Percentiles rank a stretch among this genome's conserved stretches.
phyloP scores from a whole-genome alignment of 179 eudicot genomes.

The Silene vulgaris region DNA sequence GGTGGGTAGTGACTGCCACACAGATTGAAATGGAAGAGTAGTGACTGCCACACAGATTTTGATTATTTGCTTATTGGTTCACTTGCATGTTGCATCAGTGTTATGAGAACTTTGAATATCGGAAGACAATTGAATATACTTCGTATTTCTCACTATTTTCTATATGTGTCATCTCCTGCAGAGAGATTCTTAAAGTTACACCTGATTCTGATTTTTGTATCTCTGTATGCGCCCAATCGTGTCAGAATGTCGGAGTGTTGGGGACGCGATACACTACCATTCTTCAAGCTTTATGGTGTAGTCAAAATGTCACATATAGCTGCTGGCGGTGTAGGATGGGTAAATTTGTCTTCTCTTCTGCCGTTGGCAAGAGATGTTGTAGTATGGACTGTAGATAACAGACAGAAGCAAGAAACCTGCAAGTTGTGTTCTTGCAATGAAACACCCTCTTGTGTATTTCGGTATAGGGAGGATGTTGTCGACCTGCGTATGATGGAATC shows the following conservation, averaged over 20 bases:
- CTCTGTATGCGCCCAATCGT: too few species aligned
- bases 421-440: constrained; percentile 42
- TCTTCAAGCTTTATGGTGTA: too few species aligned
- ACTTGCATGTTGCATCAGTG: neutral
- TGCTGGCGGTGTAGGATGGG: neutral
- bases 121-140: neutral
- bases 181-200: too few species aligned
- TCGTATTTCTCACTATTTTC: neutral
- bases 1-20: too few species aligned
- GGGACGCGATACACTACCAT: too few species aligned
- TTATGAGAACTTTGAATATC: neutral
- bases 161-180: too few species aligned
- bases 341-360: too few species aligned
- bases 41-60: too few species aligned
- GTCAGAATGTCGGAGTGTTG: too few species aligned
- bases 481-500: constrained; percentile 43
- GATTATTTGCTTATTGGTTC: neutral
- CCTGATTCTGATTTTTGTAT: too few species aligned
- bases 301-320: too few species aligned
- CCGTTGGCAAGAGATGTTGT: neutral
- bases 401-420: constrained; percentile 80
- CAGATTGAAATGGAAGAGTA: neutral
- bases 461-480: constrained; percentile 65
- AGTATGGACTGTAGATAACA: constrained; percentile 62
- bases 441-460: constrained; percentile 12